Evolutionary conservation across 441 rosid species (phyloP), one percentile per base, ranked within the genome.

Genomic region (Euphorbia schlechtendalii): DNA sequence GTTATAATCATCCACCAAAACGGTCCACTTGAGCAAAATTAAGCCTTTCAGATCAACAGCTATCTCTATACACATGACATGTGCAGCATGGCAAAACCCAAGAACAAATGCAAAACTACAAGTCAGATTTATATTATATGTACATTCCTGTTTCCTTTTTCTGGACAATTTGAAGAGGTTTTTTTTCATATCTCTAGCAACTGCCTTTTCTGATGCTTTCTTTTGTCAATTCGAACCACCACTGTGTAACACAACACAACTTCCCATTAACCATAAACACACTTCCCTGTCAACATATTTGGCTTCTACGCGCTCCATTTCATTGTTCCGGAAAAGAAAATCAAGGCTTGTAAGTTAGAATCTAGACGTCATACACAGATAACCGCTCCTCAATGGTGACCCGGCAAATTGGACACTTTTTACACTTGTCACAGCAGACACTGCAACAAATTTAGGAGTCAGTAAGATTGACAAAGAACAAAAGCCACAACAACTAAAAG

Each of bases 391-490:
- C 88, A 0, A 90, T 80, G 53, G 74, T 63, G 65, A 82, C 73
- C 51, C 96, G 90, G 78, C 99, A 93, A 55, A 90, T 82, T 4
- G 99, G 99, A 71, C 99, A 93, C 69, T 84, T 87, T 65, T 85
- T 86, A 75, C 99, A 93, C 81, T 84, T 93, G 61, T 82, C 92
- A 13, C 84, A 88, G 82, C 99, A 93, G 74, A 76, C 66, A 71
- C 99, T 93, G 95, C 80, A 84, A 66, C 40, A 70, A 43, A 65
- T 53, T 70, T 34, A 55, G 58, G 46, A 72, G 41, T 59, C 40
- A 40, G 70, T 69, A 15, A 69, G 76, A 63, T 69, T 20, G 20
- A 41, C n/a, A 21, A 40, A 17, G 20, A 20, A 12, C 10, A 27
- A 8, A 36, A 12, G 63, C 34, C 34, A 28, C 14, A 34, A 8